phyloP scores from a whole-genome alignment of 257 asterid genomes.

The Thymus quinquecostatus region DNA sequence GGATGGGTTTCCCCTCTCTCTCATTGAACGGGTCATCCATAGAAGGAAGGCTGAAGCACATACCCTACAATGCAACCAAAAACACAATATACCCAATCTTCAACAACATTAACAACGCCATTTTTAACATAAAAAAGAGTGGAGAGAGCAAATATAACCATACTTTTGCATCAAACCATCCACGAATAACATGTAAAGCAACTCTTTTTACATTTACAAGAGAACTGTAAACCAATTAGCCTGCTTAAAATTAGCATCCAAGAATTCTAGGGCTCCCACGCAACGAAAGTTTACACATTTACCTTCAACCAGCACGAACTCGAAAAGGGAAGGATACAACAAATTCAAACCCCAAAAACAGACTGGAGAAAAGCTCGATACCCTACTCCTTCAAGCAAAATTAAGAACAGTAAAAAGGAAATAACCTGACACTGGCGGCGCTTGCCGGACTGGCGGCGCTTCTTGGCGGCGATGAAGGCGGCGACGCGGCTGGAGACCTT shows the following conservation, averaged over 20 bases:
- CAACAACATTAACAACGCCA: not conserved
- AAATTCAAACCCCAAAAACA: not conserved
- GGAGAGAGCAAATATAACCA: too few relatives aligned
- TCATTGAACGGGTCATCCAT: slow-evolving; percentile 87
- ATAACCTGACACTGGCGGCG: slow-evolving; percentile 60
- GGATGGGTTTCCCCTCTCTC: slow-evolving; percentile 45
- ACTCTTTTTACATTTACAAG: not conserved
- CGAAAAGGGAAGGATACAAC: too few relatives aligned
- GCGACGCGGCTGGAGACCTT: slow-evolving; percentile 58
- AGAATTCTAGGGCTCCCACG: not conserved
- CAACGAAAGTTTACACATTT: not conserved
- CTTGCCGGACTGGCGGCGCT: slow-evolving; percentile 61
- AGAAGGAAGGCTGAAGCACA: slow-evolving; percentile 93
- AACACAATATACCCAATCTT: slow-evolving; percentile 3
- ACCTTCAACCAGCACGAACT: not conserved
- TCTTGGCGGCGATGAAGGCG: slow-evolving; percentile 61
- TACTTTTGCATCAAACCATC: not conserved
- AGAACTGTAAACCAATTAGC: not conserved
- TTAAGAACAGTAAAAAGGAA: not conserved
- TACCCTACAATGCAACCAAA: slow-evolving; percentile 60
- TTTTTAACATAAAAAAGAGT: not conserved
- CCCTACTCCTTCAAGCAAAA: not conserved
- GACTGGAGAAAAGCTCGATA: not conserved
- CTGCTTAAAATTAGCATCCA: not conserved
- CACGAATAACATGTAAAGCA: not conserved